Conservation (phyloP, 352 stramenopile genomes). For the Pythium aristosporum region DNA sequence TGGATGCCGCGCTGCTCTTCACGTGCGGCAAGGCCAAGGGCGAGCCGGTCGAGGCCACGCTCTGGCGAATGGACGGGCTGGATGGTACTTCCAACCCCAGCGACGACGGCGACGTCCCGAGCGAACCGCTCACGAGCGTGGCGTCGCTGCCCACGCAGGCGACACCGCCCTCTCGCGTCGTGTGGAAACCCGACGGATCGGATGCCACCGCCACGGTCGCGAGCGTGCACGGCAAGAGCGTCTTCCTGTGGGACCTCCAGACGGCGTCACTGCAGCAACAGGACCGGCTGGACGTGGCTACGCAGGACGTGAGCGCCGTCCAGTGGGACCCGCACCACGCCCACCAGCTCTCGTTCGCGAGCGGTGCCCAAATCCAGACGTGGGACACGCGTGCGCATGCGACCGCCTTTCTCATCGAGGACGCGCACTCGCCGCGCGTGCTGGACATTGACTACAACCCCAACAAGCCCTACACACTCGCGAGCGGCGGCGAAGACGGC, state of each 20-base stretch:
- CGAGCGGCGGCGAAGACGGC: constrained; percentile 92
- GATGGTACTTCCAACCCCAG: constrained; percentile 14
- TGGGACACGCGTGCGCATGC: constrained; percentile 63
- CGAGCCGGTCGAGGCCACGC: constrained; percentile 34
- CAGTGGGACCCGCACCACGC: constrained; percentile 85
- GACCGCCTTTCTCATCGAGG: constrained; percentile 42
- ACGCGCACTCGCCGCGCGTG: constrained; percentile 60
- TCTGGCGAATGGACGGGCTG: constrained; percentile 47
- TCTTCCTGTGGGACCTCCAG: constrained; percentile 51
- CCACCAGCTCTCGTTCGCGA: constrained; percentile 59
- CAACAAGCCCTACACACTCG: constrained; percentile 94
- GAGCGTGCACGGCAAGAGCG: constrained; percentile 21
- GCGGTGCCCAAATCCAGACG: constrained; percentile 59
- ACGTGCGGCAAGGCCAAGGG: constrained; percentile 50
- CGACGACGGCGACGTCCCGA: constrained; percentile 7
- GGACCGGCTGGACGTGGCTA: constrained; percentile 48
- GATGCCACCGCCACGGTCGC: constrained; percentile 8
- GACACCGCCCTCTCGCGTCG: constrained; percentile 16
- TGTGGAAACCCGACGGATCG: constrained; percentile 36
- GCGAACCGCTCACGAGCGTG: constrained; percentile 37
- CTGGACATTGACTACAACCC: constrained; percentile 97
- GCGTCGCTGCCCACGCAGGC: constrained; percentile 32
- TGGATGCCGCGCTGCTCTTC: constrained; percentile 47
- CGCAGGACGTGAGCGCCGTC: constrained; percentile 38
- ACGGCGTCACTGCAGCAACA: constrained; percentile 42